These are phyloP conservation scores for Alternaria brassicae DNA, from an alignment of 2,329 filamentous ascomycete species.

Conservation along the genomic window DNA sequence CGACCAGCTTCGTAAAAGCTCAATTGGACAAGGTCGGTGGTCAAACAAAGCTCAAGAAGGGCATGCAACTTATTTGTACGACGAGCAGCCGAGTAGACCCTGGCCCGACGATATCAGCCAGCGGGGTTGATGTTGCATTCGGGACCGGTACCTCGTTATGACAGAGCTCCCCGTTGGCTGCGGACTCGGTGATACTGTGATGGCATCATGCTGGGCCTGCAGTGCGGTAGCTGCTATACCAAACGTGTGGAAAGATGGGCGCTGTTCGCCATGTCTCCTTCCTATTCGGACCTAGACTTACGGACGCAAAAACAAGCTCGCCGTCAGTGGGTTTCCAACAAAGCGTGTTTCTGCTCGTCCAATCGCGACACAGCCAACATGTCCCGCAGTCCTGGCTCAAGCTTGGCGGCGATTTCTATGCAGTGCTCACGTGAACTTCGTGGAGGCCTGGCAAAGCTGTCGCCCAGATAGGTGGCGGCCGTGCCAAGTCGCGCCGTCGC, in stretches of 20 bases:
- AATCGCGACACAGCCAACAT: conserved; percentile 29
- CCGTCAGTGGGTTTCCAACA: conserved; percentile 25
- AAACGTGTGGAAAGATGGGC: conserved; percentile 14
- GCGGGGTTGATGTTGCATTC: conserved; percentile 23
- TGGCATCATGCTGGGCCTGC: conserved; percentile 26
- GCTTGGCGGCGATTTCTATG: conserved; percentile 27
- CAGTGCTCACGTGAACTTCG: conserved; percentile 6
- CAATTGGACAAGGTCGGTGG: conserved; percentile 37
- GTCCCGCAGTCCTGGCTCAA: conserved; percentile 15
- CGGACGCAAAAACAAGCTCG: conserved; percentile 34
- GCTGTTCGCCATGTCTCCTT: conserved; percentile 27
- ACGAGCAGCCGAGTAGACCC: conserved; percentile 14
- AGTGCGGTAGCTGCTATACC: conserved; percentile 16
- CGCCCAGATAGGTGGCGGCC: conserved; percentile 22
- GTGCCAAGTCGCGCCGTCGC: conserved; percentile 7
- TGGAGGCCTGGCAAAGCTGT: not conserved
- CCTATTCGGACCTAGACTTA: conserved; percentile 26
- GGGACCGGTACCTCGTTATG: conserved; percentile 20
- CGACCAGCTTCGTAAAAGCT: conserved; percentile 35
- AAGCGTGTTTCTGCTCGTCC: conserved; percentile 31
- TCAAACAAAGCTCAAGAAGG: conserved; percentile 19
- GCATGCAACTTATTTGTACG: conserved; percentile 35
- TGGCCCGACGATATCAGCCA: conserved; percentile 13
- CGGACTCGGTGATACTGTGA: conserved; percentile 25
- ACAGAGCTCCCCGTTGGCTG: conserved; percentile 11